Evolutionary conservation across 1,284 basidiomycete genomes (phyloP), one percentile per base, ranked within the genome.

Genomic region (Austropuccinia psidii): DNA sequence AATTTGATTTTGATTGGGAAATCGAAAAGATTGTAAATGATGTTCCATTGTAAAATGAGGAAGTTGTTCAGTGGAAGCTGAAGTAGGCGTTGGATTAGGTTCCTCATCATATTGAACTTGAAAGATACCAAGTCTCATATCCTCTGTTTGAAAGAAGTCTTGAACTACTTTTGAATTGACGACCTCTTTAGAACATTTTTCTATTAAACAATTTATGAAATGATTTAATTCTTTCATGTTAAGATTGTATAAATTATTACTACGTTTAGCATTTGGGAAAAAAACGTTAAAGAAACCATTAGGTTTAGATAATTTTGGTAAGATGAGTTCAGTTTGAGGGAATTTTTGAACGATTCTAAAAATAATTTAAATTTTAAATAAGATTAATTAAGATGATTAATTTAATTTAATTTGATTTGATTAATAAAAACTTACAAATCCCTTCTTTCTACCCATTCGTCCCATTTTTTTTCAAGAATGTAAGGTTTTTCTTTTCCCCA

Each of bases 281-380:
- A 72, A 50, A 9, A 57, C 60, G 11, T 60, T 57, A 3, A 67
- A 43, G 39, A 72, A 72, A 7, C 54, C 45, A 35, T 50, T 55
- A 27, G 57, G 43, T 50, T 72, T 72, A n/a, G n/a, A n/a, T 2
- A 61, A 49, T 29, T 72, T 72, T 31, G 68, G 68, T 49, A 72
- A 27, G 11, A 52, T 29, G 19, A 33, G 47, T 61, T 72, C 68
- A 21, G 31, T 62, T 57, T 50, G 57, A 19, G 68, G 68, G 61
- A 60, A 61, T 31, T 19, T 35, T 39, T 31, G n/a, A 13, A 62
- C 37, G 5, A 62, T 39, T 24, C 58, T 62, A 62, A n/a, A n/a
- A n/a, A n/a, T n/a, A n/a, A n/a, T n/a, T 27, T 7, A 54, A 21
- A 39, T 2, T n/a, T 8, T n/a, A 24, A 37, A 24, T 5, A 13